These are phyloP conservation scores for Magnolia kwangsiensis DNA, from an alignment of 164 flowering plant species.

Conservation along the genomic window DNA sequence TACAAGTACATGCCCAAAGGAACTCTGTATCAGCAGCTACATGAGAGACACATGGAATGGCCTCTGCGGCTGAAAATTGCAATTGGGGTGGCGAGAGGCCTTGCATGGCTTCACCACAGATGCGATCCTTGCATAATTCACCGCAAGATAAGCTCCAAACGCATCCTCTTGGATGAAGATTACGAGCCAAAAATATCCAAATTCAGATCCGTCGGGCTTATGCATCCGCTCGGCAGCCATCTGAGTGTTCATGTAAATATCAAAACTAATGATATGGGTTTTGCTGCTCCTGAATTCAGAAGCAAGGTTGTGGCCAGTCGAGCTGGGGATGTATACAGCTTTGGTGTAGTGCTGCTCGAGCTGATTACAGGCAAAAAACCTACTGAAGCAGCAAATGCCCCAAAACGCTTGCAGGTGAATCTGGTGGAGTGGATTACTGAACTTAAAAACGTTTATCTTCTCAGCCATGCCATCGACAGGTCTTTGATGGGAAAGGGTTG, in stretches of 20 bases:
- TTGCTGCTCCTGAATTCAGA: conserved; percentile 24
- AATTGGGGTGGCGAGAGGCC: conserved; percentile 24
- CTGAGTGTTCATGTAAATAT: conserved; percentile 21
- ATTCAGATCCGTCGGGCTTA: conserved; percentile 21
- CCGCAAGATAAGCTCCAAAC: conserved; percentile 21
- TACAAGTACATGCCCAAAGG: conserved; percentile 33
- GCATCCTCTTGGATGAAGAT: conserved; percentile 25
- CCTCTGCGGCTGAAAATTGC: conserved; percentile 18
- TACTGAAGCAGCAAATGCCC: conserved; percentile 17
- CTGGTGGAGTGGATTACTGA: conserved; percentile 21
- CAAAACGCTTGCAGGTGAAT: conserved; percentile 22
- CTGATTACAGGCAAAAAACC: conserved; percentile 22
- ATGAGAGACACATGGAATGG: conserved; percentile 20
- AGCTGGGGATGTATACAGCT: conserved; percentile 26
- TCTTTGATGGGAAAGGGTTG: conserved; percentile 43
- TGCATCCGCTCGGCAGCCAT: conserved; percentile 21
- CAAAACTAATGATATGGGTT: conserved; percentile 24
- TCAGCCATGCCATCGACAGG: conserved; percentile 19
- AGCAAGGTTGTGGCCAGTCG: conserved; percentile 24
- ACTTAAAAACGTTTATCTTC: conserved; percentile 8
- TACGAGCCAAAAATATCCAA: conserved; percentile 25
- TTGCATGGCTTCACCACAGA: conserved; percentile 30
- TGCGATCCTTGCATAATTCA: conserved; percentile 23
- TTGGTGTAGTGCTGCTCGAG: conserved; percentile 26
- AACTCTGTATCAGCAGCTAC: conserved; percentile 27